Evolutionary conservation across 2,329 filamentous ascomycete genomes (phyloP).

Genomic region (Aspergillus aculeatus): DNA sequence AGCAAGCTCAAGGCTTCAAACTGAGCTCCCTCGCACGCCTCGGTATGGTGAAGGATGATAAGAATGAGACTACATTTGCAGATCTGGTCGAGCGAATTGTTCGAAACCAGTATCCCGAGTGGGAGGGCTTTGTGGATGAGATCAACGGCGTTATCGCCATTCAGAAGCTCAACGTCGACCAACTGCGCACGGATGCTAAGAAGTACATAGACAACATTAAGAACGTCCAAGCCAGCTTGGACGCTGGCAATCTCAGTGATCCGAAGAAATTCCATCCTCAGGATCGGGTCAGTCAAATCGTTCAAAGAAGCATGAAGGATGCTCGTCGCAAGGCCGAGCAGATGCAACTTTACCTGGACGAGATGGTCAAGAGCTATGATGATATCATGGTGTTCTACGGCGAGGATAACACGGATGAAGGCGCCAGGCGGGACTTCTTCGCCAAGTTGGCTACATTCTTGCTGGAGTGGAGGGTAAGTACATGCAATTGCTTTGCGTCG

Average conservation of each 20-base stretch:
- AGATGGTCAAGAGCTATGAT: constrained; percentile 87
- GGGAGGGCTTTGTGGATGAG: constrained; percentile 84
- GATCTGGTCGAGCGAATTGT: constrained; percentile 96
- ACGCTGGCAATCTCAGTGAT: constrained; percentile 91
- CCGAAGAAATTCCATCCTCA: constrained; percentile 97
- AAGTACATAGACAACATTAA: constrained; percentile 93
- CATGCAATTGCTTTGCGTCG: constrained; percentile 4
- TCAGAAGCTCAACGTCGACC: constrained; percentile 94
- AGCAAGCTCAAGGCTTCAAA: constrained; percentile 97
- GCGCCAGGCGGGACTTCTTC: constrained; percentile 93
- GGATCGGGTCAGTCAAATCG: constrained; percentile 87
- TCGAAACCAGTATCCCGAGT: constrained; percentile 92
- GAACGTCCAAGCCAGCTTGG: constrained; percentile 87
- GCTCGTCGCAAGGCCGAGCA: constrained; percentile 93
- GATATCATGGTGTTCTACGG: constrained; percentile 97
- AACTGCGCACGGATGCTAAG: constrained; percentile 81
- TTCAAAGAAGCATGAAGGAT: constrained; percentile 94
- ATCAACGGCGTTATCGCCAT: constrained; percentile 73
- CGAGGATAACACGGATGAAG: constrained; percentile 88
- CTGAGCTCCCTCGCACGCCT: constrained; percentile 87
- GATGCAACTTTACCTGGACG: constrained; percentile 87
- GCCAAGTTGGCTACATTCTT: constrained; percentile 88
- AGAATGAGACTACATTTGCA: constrained; percentile 94
- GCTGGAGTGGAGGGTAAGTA: constrained; percentile 77
- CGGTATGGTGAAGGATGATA: constrained; percentile 98